These are phyloP conservation scores for Ascochyta rabiei DNA, from an alignment of 2,329 filamentous ascomycete species.

Conservation along the genomic window DNA sequence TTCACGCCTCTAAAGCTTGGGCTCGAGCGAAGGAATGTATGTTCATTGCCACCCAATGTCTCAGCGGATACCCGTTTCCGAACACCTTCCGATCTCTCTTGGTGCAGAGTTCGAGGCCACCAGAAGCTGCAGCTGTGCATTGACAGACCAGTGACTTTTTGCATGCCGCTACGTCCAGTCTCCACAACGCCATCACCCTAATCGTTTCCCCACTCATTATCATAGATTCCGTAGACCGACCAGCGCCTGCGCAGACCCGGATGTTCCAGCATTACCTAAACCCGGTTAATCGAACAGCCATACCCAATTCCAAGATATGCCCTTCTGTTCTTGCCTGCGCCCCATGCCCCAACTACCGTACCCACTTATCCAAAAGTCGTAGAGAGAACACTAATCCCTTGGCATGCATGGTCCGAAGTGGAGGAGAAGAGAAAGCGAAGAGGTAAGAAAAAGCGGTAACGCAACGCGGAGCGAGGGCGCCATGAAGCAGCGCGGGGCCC, in stretches of 20 bases:
- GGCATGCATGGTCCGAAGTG: slow-evolving; percentile 19
- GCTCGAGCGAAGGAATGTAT: slow-evolving; percentile 14
- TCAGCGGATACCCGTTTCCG: slow-evolving; percentile 11
- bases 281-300: slow-evolving; percentile 35
- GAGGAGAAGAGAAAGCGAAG: slow-evolving; percentile 20
- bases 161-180: slow-evolving; percentile 22
- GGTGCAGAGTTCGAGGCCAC: slow-evolving; percentile 19
- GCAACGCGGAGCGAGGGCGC: slow-evolving; percentile 10
- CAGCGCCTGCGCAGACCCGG: slow-evolving; percentile 41
- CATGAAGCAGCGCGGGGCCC: slow-evolving; percentile 1
- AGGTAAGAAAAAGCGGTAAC: slow-evolving; percentile 24
- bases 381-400: slow-evolving; percentile 26
- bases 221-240: slow-evolving; percentile 27
- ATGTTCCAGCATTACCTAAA: slow-evolving; percentile 29
- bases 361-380: slow-evolving; percentile 13
- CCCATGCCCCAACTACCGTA: slow-evolving; percentile 17
- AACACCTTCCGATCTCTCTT: slow-evolving; percentile 17
- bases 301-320: slow-evolving; percentile 18
- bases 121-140: slow-evolving; percentile 21
- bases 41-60: slow-evolving; percentile 31
- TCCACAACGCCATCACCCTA: slow-evolving; percentile 22
- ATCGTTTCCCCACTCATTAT: slow-evolving; percentile 35
- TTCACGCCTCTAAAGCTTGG: slow-evolving; percentile 24
- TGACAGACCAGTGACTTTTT: slow-evolving; percentile 25
- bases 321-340: slow-evolving; percentile 17